phyloP scores from a whole-genome alignment of 352 stramenopile genomes.

The Phytopythium oedochilum region DNA sequence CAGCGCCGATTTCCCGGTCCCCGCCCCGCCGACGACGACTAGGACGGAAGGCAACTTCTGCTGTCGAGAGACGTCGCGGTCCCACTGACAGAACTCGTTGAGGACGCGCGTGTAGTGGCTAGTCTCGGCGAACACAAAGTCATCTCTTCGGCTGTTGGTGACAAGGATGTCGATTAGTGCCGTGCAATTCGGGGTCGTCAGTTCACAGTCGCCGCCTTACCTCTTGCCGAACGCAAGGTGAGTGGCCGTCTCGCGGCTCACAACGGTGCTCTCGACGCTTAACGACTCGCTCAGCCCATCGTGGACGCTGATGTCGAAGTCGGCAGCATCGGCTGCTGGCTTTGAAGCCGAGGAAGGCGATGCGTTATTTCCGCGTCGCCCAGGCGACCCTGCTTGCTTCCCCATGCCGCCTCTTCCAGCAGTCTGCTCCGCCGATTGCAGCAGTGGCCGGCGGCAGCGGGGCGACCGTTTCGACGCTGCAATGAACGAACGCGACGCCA shows the following conservation, averaged over 20 bases:
- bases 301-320: slow-evolving; percentile 17
- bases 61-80: slow-evolving; percentile 10
- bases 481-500: neutral
- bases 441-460: too few relatives aligned
- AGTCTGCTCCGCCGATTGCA: neutral
- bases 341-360: neutral
- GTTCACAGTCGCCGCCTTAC: slow-evolving; percentile 7
- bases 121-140: slow-evolving; percentile 61
- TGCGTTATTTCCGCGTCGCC: neutral
- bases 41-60: slow-evolving; percentile 35
- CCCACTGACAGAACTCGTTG: slow-evolving; percentile 65
- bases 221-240: slow-evolving; percentile 70
- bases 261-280: slow-evolving; percentile 55
- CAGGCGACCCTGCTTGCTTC: neutral
- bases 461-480: neutral
- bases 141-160: slow-evolving; percentile 40
- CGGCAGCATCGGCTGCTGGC: neutral
- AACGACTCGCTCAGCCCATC: slow-evolving; percentile 9
- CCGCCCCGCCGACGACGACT: slow-evolving; percentile 55
- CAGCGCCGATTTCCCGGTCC: slow-evolving; percentile 73
- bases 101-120: slow-evolving; percentile 62
- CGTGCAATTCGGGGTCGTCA: neutral
- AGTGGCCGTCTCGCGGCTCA: slow-evolving; percentile 68
- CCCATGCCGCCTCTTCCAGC: neutral
- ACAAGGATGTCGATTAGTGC: neutral